Evolutionary conservation across 2,329 filamentous ascomycete genomes (phyloP).

Genomic region (Fusarium albidum): DNA sequence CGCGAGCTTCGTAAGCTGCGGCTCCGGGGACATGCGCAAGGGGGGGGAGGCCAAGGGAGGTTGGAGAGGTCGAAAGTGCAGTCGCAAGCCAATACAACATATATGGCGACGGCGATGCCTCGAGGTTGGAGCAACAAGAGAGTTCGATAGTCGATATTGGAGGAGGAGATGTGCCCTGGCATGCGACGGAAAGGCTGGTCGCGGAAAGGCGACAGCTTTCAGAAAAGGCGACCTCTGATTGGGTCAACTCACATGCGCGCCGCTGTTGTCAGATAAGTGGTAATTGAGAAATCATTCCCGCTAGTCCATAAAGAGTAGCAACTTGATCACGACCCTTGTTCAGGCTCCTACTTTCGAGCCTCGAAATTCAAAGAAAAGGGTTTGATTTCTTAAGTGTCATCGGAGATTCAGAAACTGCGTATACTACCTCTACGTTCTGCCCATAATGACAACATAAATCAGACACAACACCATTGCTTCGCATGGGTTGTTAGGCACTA

Average conservation of each 20-base stretch:
- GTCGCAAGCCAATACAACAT: not conserved
- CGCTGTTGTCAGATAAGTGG: not conserved
- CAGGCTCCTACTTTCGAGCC: not conserved
- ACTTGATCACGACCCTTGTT: not conserved
- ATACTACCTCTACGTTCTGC: too few relatives aligned
- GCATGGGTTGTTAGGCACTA: too few relatives aligned
- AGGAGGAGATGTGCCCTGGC: constrained; percentile 7
- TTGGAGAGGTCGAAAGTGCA: not conserved
- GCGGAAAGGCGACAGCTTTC: constrained; percentile 38
- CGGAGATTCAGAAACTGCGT: too few relatives aligned
- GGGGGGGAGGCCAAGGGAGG: not conserved
- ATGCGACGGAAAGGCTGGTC: constrained; percentile 22
- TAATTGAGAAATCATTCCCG: not conserved
- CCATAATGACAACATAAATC: too few relatives aligned
- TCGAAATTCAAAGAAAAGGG: too few relatives aligned
- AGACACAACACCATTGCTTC: too few relatives aligned
- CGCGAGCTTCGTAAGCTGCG: constrained; percentile 38
- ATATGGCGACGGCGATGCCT: not conserved
- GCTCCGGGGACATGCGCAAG: constrained; percentile 35
- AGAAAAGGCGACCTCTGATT: constrained; percentile 29
- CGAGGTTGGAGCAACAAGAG: not conserved
- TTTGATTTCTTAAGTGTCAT: too few relatives aligned
- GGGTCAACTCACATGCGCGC: constrained; percentile 9
- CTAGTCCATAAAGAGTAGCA: constrained; percentile 5
- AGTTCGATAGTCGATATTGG: constrained; percentile 5